Evolutionary conservation across 768 basidiomycete genomes (phyloP).

Genomic region (Lenzites betulinus): DNA sequence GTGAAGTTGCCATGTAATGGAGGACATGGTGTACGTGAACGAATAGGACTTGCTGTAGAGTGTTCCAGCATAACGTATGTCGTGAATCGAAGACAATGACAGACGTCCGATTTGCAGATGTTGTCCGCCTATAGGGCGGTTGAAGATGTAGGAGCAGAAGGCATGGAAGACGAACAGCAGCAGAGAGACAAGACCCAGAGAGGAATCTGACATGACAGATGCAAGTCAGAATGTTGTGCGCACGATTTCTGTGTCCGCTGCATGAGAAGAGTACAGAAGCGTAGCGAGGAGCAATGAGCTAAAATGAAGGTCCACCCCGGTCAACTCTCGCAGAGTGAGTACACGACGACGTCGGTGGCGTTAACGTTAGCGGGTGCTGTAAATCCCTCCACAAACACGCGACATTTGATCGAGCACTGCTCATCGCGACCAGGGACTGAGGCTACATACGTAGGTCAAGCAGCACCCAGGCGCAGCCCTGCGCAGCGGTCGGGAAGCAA

Average conservation of each 20-base stretch:
- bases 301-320: background rate
- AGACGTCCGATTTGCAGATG: slow-evolving; percentile 20
- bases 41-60: slow-evolving; percentile 24
- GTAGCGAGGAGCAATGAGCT: background rate
- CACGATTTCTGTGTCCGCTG: background rate
- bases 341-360: background rate
- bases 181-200: slow-evolving; percentile 1
- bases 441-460: too few species aligned
- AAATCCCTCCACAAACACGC: too few species aligned
- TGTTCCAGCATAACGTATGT: slow-evolving; percentile 23
- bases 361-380: too few species aligned
- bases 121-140: slow-evolving; percentile 19
- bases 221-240: background rate
- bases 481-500: too few species aligned
- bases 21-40: slow-evolving; percentile 21
- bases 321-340: background rate
- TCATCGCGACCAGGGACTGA: too few species aligned
- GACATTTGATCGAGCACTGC: too few species aligned
- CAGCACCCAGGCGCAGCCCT: too few species aligned
- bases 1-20: slow-evolving; percentile 30
- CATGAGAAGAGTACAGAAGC: background rate
- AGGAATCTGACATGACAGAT: background rate
- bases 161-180: slow-evolving; percentile 3
- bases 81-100: slow-evolving; percentile 11
- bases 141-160: slow-evolving; percentile 17